Evolutionary conservation across 225 moss, liverwort and hornwort genomes (phyloP), one percentile per base, ranked within the genome.

Genomic region (Takakia lepidozioides): DNA sequence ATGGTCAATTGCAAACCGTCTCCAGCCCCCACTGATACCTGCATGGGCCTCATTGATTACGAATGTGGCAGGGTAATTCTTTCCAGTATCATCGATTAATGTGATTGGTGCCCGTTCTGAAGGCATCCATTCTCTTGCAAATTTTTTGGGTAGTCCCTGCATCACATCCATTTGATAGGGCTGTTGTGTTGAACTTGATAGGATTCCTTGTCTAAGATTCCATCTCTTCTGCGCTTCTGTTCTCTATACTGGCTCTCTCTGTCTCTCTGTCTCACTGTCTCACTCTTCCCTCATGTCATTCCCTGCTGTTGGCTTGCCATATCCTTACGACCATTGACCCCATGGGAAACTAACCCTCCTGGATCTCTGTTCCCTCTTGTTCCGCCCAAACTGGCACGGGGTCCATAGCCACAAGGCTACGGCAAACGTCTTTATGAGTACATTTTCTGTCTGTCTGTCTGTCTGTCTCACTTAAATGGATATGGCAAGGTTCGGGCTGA

Each of bases 1-100:
- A 52, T 78, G 73, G 46, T 78, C 78, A 13, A 78, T 59, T 26
- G 73, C 15, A 22, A 78, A 78, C 11, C 73, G 65, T 49, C 78
- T 78, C 78, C 78, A 78, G 21, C 78, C 78, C 20, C 32, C 78
- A 47, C 78, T 78, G 47, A 73, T 65, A 38, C 78, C 78, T 2
- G 32, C 2, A 0, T 28, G 5, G 1, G 38, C 1, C 24, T 73
- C 41, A 19, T 43, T 78, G 14, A 36, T 15, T 37, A 78, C 29
- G 73, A 73, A 78, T 60, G 62, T 78, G 14, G 73, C 78, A 19
- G 62, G 59, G 73, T 73, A 78, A 23, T 49, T 41, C 46, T 29
- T 30, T 20, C 78, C 78, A 53, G 73, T 59, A 60, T 36, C 63
- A 46, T 78, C 73, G 1, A 62, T 19, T 7, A 78, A 15, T 9